phyloP scores from a whole-genome alignment of 2,329 filamentous ascomycete species.

The Domatiomyces globalis region DNA sequence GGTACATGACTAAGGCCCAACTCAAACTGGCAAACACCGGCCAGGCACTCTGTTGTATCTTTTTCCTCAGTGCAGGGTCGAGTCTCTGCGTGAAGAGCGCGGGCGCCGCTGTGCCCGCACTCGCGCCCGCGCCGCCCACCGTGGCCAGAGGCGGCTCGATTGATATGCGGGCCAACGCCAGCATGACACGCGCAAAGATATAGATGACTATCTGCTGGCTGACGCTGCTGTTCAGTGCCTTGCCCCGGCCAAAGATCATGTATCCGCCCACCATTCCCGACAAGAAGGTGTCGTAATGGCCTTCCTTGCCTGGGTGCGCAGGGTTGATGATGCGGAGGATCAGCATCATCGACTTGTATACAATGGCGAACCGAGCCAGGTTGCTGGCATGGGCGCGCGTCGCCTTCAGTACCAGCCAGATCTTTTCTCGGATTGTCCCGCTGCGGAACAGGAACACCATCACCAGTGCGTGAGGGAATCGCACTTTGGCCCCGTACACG shows the following conservation, averaged over 20 bases:
- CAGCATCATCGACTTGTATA: constrained; percentile 78
- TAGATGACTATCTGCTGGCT: constrained; percentile 74
- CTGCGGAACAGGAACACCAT: constrained; percentile 97
- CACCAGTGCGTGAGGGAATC: constrained; percentile 93
- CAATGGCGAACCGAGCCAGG: constrained; percentile 74
- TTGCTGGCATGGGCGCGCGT: constrained; percentile 85
- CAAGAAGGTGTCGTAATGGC: constrained; percentile 69
- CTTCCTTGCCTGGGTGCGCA: constrained; percentile 39
- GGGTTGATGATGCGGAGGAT: constrained; percentile 47
- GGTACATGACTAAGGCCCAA: constrained; percentile 90
- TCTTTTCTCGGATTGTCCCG: constrained; percentile 75
- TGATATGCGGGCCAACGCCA: constrained; percentile 70
- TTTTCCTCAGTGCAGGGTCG: constrained; percentile 19
- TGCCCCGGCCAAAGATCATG: constrained; percentile 76
- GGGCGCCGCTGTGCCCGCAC: no score
- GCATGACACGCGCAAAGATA: constrained; percentile 79
- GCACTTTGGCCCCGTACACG: constrained; percentile 93
- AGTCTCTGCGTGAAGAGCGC: constrained; percentile 18
- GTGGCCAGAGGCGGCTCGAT: constrained; percentile 43
- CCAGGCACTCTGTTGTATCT: constrained; percentile 64
- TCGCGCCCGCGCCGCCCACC: no score
- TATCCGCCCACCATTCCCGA: constrained; percentile 84
- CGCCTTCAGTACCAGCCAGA: constrained; percentile 62
- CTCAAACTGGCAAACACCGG: constrained; percentile 79
- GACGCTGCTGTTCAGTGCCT: constrained; percentile 27